These are phyloP conservation scores for Suhomyces yuchorum DNA, from an alignment of 1,139 yeast genomes.

Conservation along the genomic window DNA sequence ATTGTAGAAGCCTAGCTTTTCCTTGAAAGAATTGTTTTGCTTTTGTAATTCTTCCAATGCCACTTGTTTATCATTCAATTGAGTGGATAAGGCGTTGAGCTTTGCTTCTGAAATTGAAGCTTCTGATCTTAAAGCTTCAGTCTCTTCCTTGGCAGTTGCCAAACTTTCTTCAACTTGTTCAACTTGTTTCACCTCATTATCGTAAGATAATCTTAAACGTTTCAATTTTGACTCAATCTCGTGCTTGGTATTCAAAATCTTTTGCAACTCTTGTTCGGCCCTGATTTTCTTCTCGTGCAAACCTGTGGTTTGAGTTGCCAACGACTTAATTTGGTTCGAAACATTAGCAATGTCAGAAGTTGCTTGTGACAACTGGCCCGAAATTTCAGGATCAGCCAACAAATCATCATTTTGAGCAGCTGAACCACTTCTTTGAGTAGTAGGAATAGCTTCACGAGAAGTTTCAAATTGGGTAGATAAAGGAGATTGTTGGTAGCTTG, in stretches of 20 bases:
- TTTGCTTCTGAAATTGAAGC: slow-evolving; percentile 81
- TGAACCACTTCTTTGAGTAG: not conserved
- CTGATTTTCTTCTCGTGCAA: slow-evolving; percentile 70
- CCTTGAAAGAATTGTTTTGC: slow-evolving; percentile 65
- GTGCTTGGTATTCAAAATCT: slow-evolving; percentile 62
- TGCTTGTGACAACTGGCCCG: slow-evolving; percentile 73
- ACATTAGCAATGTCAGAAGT: slow-evolving; percentile 85
- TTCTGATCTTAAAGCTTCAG: slow-evolving; percentile 73
- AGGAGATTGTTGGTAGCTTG: slow-evolving; percentile 6
- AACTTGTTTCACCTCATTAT: slow-evolving; percentile 75
- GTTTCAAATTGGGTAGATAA: slow-evolving; percentile 7
- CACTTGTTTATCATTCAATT: slow-evolving; percentile 62
- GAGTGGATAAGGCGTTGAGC: slow-evolving; percentile 68
- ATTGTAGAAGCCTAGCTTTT: slow-evolving; percentile 64
- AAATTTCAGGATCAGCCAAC: slow-evolving; percentile 58
- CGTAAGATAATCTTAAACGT: slow-evolving; percentile 69
- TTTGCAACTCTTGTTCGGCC: slow-evolving; percentile 75
- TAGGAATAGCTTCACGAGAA: slow-evolving; percentile 1
- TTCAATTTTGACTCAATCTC: slow-evolving; percentile 73
- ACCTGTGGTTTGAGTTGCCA: slow-evolving; percentile 71
- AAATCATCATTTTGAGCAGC: slow-evolving; percentile 46
- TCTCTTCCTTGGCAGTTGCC: slow-evolving; percentile 62
- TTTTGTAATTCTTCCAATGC: slow-evolving; percentile 67
- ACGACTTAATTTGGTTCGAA: slow-evolving; percentile 80
- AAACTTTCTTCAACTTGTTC: slow-evolving; percentile 66